These are phyloP conservation scores for Penicillium aurantiogriseum DNA, from an alignment of 2,329 filamentous ascomycete genomes.

Conservation along the genomic window DNA sequence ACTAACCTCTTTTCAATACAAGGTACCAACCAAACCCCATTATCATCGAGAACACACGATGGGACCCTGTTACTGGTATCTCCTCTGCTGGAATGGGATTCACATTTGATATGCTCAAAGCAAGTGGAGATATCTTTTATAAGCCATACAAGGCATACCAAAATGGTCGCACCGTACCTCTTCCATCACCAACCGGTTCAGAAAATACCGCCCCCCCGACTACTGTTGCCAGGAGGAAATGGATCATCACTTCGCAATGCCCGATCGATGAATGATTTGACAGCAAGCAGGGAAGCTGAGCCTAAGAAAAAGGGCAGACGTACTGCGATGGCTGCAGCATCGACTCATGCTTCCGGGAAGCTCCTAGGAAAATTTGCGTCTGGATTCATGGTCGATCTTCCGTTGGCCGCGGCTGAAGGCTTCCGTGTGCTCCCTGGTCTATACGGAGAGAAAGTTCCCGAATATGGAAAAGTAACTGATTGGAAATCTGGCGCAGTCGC, in stretches of 20 bases:
- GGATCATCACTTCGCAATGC: neutral
- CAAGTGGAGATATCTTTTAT: conserved; percentile 19
- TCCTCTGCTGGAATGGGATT: conserved; percentile 22
- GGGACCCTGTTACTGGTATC: conserved; percentile 29
- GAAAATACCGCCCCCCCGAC: too few relatives aligned
- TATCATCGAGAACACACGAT: conserved; percentile 29
- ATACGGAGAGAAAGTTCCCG: conserved; percentile 37
- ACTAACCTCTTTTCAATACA: neutral
- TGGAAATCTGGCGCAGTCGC: conserved; percentile 34
- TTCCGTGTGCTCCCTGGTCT: conserved; percentile 35
- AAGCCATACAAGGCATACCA: conserved; percentile 24
- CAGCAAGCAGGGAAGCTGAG: neutral
- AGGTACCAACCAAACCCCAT: conserved; percentile 14
- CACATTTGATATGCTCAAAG: conserved; percentile 21
- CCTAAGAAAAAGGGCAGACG: neutral
- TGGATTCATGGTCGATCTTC: conserved; percentile 37
- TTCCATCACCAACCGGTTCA: neutral
- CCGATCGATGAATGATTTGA: neutral
- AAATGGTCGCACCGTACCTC: neutral
- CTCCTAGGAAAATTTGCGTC: conserved; percentile 28
- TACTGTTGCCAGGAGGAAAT: neutral
- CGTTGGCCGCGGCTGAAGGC: conserved; percentile 38
- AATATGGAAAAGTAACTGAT: conserved; percentile 34
- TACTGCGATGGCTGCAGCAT: conserved; percentile 1
- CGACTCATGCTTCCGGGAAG: conserved; percentile 15